A percentile compares a stretch with the other conserved stretches of the same genome.
Evolutionary conservation across 805 yeast species (phyloP).

Genomic region (Starmerella tilneyi): DNA sequence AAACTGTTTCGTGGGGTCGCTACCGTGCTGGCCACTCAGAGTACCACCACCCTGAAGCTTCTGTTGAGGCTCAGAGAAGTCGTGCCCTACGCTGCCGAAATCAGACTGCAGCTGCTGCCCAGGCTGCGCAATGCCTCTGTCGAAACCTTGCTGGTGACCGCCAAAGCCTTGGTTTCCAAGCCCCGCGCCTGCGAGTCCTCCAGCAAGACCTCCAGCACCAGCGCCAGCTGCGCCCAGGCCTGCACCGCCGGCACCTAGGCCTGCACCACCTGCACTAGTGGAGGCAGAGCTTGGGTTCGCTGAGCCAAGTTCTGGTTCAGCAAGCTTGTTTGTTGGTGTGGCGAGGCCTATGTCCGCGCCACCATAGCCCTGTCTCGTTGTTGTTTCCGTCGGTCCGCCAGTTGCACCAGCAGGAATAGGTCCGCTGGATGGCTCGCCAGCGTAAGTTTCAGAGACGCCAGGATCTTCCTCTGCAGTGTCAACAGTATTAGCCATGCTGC

Average conservation of each 20-base stretch:
- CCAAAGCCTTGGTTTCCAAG: background rate
- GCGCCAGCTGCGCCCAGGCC: background rate
- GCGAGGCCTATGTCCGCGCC: too few species aligned
- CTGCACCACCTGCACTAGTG: background rate
- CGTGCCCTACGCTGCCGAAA: background rate
- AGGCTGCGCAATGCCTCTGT: background rate
- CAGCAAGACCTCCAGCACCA: constrained; percentile 1
- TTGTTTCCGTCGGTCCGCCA: background rate
- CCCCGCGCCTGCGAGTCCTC: background rate
- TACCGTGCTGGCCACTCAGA: too few species aligned
- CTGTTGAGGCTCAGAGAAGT: background rate
- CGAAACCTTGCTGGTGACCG: background rate
- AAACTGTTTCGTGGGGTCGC: too few species aligned
- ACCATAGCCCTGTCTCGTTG: background rate
- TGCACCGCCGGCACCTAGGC: constrained; percentile 2
- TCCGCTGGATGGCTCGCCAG: background rate
- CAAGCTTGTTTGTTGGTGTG: too few species aligned
- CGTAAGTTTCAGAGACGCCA: constrained; percentile 1
- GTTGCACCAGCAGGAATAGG: background rate
- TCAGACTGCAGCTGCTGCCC: background rate
- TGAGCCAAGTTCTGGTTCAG: too few species aligned
- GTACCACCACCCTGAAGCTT: background rate
- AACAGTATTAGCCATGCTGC: background rate
- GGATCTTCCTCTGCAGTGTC: constrained; percentile 13
- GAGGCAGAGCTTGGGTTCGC: background rate